phyloP scores from a whole-genome alignment of 2,329 filamentous ascomycete species.

The Colletotrichum paranaense region DNA sequence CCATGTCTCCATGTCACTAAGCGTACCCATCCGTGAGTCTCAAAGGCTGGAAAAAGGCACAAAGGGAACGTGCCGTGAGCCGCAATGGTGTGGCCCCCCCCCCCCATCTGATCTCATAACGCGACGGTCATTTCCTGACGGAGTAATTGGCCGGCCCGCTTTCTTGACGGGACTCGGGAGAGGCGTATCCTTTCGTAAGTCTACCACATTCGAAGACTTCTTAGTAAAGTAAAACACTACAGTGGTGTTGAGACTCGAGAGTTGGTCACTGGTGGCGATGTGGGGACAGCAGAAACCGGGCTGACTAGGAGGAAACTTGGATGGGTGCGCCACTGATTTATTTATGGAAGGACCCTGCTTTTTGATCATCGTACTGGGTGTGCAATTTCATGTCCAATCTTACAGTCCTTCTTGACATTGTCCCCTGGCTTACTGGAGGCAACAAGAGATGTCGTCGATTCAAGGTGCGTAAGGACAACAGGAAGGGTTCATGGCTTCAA shows the following conservation, averaged over 20 bases:
- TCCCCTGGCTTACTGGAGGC: background rate
- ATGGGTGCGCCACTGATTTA: conserved; percentile 1
- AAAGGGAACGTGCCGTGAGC: background rate
- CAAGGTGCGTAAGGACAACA: background rate
- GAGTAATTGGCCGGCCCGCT: background rate
- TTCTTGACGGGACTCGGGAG: background rate
- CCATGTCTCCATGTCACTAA: too few relatives aligned
- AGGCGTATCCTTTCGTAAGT: background rate
- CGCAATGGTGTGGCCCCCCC: background rate
- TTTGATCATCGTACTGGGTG: background rate
- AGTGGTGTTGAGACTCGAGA: background rate
- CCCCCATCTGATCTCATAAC: conserved; percentile 26
- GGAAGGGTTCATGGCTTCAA: background rate
- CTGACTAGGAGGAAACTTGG: background rate
- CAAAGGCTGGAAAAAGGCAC: too few relatives aligned
- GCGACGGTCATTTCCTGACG: conserved; percentile 18
- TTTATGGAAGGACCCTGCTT: conserved; percentile 32
- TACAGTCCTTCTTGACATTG: too few relatives aligned
- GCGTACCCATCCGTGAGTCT: too few relatives aligned
- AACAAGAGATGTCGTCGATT: conserved; percentile 9
- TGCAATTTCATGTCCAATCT: background rate
- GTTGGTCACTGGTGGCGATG: conserved; percentile 11
- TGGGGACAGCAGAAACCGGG: background rate
- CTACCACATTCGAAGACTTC: too few relatives aligned
- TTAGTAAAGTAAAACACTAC: too few relatives aligned